A percentile compares a stretch with the other conserved stretches of the same genome.
Evolutionary conservation across 1,284 basidiomycete species (phyloP).

Genomic region (Pholiota adiposa): DNA sequence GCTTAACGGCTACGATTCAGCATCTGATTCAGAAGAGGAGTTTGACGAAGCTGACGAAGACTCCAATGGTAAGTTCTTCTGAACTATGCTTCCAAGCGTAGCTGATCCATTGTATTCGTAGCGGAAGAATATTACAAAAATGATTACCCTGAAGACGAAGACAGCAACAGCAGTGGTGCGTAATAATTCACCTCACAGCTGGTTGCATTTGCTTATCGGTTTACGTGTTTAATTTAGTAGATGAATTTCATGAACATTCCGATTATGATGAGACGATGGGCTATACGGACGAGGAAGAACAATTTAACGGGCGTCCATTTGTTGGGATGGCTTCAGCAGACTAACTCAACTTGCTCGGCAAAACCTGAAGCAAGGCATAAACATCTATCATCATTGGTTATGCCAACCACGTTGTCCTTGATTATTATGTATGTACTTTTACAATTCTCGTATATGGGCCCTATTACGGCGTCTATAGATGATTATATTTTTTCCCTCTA

Average conservation of each 20-base stretch:
- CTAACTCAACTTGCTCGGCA: too few relatives aligned
- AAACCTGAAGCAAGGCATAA: too few relatives aligned
- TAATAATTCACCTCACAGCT: conserved; percentile 4
- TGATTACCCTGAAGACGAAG: conserved; percentile 81
- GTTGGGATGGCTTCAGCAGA: neutral
- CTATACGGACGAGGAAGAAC: conserved; percentile 10
- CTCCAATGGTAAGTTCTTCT: conserved; percentile 63
- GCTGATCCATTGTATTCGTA: conserved; percentile 30
- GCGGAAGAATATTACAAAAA: conserved; percentile 83
- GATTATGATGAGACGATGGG: conserved; percentile 39
- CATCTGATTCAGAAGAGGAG: conserved; percentile 65
- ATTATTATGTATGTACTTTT: too few relatives aligned
- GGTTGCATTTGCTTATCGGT: conserved; percentile 3
- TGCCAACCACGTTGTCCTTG: too few relatives aligned
- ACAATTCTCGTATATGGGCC: too few relatives aligned
- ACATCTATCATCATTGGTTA: too few relatives aligned
- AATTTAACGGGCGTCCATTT: conserved; percentile 1
- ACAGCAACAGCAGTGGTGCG: conserved; percentile 49
- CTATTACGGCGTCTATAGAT: too few relatives aligned
- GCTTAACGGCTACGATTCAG: conserved; percentile 52
- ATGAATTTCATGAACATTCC: conserved; percentile 50
- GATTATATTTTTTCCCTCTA: too few relatives aligned
- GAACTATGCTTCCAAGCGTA: neutral
- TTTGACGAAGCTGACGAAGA: conserved; percentile 78
- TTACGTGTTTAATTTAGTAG: conserved; percentile 34